Base-by-base conservation (phyloP, 2,329 filamentous ascomycete species). In the Neopestalotiopsis sp. region DNA sequence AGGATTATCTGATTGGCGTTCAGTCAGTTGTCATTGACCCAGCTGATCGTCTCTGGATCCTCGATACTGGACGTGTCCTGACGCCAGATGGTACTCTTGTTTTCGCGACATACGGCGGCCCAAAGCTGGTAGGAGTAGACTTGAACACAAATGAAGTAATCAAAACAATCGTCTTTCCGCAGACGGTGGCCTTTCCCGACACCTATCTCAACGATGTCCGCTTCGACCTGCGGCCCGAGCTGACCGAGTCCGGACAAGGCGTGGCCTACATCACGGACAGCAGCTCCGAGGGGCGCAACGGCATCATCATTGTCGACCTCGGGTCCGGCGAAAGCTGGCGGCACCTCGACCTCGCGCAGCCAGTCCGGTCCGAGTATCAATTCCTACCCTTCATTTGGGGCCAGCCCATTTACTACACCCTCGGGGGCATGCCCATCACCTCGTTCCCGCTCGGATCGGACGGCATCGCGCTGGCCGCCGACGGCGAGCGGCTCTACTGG, bases 191-290 rank as follows among this genome's bases (percentile, higher is more conserved):
- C 5, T 84, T 80, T 65, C 71, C 82, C 13, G 83, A 85, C 71
- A 84, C 80, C 17, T 88, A 88, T 70, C 80, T 86, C 45, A 88
- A 88, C 73, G 86, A 88, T 70, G 78, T 88, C 9, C 83, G 86
- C 64, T 85, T 88, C 75, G 85, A 88, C 71, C 79, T 87, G n/a
- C 80, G 81, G 14, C 65, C 81, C 2, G 73, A 75, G 20, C 42
- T 84, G 6, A 83, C 82, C 0, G 70, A 76, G 14, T 79, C 79
- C 2, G 84, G 84, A 3, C 71, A 81, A 34, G 85, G 85, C 20
- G 73, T 87, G 14, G 85, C 84, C 0, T 88, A 88, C 74, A 86
- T 88, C 73, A 87, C 85, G 30, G 86, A 88, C 71, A 84, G 81
- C 42, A 83, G 79, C 61, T 73, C 74, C 59, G 83, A 85, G 74